Evolutionary conservation across 1,284 basidiomycete species (phyloP), one percentile per base, ranked within the genome.

Genomic region (Trichosporon coremiiforme): DNA sequence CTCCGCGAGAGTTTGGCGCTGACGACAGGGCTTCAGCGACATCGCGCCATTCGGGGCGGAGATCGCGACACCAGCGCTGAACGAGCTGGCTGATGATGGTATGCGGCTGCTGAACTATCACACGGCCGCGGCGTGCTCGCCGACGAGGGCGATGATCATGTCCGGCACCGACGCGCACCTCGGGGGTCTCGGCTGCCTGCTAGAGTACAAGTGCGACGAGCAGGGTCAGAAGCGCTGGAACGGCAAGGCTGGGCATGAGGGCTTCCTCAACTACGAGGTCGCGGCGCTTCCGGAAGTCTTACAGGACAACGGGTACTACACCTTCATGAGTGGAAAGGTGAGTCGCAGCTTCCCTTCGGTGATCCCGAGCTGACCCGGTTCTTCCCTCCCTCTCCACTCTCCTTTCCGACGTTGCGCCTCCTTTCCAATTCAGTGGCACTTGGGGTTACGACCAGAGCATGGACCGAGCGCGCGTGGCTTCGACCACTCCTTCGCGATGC

Each of bases 231-330:
- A 62, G n/a, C 63, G 67, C n/a, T 68, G 67, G 67, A 35, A 47
- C 12, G 67, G 67, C 12, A 65, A 68, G 38, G 33, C 45, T 1
- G 67, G 67, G 3, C 64, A 68, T 53, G 67, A 68, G 33, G 67
- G 67, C 1, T 68, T 53, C 29, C 41, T 68, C 29, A 68, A 70
- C 50, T 36, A 64, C 33, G 64, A 69, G n/a, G 77, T 78, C 5
- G 77, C 77, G 1, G 73, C 77, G 13, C 70, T 79, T 3, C 77
- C 77, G 6, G 77, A 77, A 38, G 73, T 79, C 38, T 55, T 79
- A n/a, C 63, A 64, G 17, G 77, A 79, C 67, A 57, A 64, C 3
- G 73, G 72, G 9, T 71, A 73, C 66, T 41, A 55, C 45, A 72
- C 71, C n/a, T 57, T 69, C 64, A 66, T 71, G 67, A 66, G 62